Percentiles rank a stretch among this genome's conserved stretches.
Evolutionary conservation across 768 basidiomycete species (phyloP).

Genomic region (Lactarius sanguifluus): DNA sequence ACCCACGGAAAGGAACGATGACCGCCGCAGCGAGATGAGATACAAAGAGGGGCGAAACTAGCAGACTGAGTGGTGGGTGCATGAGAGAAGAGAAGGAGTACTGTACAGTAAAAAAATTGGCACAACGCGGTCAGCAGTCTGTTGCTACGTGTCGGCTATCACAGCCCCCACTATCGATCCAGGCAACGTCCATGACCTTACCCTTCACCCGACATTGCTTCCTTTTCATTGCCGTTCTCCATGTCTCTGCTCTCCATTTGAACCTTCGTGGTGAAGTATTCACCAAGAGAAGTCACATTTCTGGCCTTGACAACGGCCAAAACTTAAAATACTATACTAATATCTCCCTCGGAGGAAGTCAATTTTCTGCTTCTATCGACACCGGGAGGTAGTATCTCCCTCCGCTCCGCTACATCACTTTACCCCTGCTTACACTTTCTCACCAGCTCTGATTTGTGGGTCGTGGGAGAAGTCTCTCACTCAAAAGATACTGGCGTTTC

Average conservation of each 20-base stretch:
- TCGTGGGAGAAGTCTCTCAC: slow-evolving; percentile 45
- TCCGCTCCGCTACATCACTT: not conserved
- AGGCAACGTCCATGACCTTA: not conserved
- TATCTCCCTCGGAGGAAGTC: slow-evolving; percentile 40
- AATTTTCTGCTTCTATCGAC: slow-evolving; percentile 42
- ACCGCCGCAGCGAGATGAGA: slow-evolving; percentile 20
- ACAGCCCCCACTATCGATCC: not conserved
- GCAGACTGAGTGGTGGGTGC: slow-evolving; percentile 15
- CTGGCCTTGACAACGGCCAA: slow-evolving; percentile 34
- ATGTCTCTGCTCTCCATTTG: slow-evolving; percentile 10
- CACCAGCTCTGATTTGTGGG: slow-evolving; percentile 65
- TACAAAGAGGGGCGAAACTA: slow-evolving; percentile 6
- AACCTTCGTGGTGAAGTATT: slow-evolving; percentile 23
- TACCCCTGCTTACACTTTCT: not conserved
- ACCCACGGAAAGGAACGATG: slow-evolving; percentile 18
- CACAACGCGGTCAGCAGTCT: not conserved
- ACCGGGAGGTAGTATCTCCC: slow-evolving; percentile 43
- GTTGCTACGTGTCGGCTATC: not conserved
- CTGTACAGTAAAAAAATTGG: not conserved
- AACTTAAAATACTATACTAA: slow-evolving; percentile 42
- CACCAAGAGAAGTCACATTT: slow-evolving; percentile 34
- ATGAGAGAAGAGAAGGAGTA: not conserved
- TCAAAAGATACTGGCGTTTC: slow-evolving; percentile 42
- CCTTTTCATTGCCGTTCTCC: not conserved
- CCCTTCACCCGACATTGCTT: not conserved